Evolutionary conservation across 2,329 filamentous ascomycete genomes (phyloP), one percentile per base, ranked within the genome.

Genomic region (Trichoderma endophyticum): DNA sequence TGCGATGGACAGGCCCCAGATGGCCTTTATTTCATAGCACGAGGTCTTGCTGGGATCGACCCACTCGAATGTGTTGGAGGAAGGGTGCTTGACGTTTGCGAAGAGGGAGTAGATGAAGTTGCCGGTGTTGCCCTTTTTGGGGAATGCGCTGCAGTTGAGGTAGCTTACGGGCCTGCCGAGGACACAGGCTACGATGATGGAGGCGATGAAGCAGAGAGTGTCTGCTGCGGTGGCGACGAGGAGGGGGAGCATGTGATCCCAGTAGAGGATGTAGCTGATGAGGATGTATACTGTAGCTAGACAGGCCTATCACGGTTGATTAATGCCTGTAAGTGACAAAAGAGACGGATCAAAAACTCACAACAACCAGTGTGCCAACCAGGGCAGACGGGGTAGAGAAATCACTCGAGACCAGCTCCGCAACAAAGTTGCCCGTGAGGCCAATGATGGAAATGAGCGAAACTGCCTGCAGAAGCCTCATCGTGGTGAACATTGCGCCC

Each of bases 1-100:
- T 5, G 90, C 90, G 81, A 97, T 95, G 80, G 90, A 89, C 73
- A 97, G 82, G 1, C 94, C 94, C 95, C 94, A 97, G 75, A 96
- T 89, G 18, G 92, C 89, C 86, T 97, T 97, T 80, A 94, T 90
- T 84, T 96, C 90, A 78, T 91, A 90, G 84, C 95, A 98, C 70
- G 92, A 92, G 21, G 87, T 81, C 80, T 85, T 86, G 76, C 85
- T 86, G 4, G 84, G 83, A 70, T 85, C 84, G 26, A 86, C 84
- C 81, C 87, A 87, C 59, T 83, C 79, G 67, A 85, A 82, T 51
- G 75, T 74, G 74, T 71, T 51, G 21, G 48, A 64, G 2, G 36
- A 36, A 2, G 48, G 14, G 21, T 77, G 75, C 63, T 76, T 73
- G 71, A 81, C 78, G 74, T 86, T 82, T 77, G 81, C 80, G 74